These are phyloP conservation scores for Dichomitus squalens DNA, from an alignment of 1,284 basidiomycete genomes.

Conservation along the genomic window DNA sequence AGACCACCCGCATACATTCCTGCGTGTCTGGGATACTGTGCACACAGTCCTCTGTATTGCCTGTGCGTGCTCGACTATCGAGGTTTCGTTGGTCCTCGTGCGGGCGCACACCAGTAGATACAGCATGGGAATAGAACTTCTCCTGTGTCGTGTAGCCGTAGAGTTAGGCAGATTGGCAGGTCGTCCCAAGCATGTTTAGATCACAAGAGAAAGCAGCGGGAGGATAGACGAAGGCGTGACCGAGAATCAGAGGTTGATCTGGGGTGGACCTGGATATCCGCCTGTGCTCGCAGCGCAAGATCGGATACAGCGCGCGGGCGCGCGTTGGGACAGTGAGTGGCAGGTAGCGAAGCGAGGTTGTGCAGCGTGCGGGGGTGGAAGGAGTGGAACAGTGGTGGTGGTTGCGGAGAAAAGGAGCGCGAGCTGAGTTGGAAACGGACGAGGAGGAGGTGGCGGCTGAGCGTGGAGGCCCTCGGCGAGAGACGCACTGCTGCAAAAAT, in stretches of 20 bases:
- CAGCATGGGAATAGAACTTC: slow-evolving; percentile 7
- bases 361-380: background rate
- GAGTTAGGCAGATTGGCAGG: background rate
- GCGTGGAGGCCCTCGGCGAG: slow-evolving; percentile 29
- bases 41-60: background rate
- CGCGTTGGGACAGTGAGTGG: slow-evolving; percentile 1
- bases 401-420: slow-evolving; percentile 14
- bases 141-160: background rate
- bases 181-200: slow-evolving; percentile 1
- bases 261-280: slow-evolving; percentile 16
- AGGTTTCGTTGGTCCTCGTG: background rate
- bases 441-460: slow-evolving; percentile 25
- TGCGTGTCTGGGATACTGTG: background rate
- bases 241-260: slow-evolving; percentile 19
- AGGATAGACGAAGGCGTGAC: slow-evolving; percentile 7
- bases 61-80: background rate
- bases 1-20: no score
- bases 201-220: slow-evolving; percentile 6
- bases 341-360: background rate
- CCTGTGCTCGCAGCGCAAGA: slow-evolving; percentile 8
- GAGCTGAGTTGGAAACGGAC: slow-evolving; percentile 26
- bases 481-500: slow-evolving; percentile 37
- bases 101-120: slow-evolving; percentile 10
- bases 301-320: slow-evolving; percentile 15
- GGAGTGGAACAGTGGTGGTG: slow-evolving; percentile 10